Conservation (phyloP, 148 eudicot genomes). For the Nyssa sinensis region DNA sequence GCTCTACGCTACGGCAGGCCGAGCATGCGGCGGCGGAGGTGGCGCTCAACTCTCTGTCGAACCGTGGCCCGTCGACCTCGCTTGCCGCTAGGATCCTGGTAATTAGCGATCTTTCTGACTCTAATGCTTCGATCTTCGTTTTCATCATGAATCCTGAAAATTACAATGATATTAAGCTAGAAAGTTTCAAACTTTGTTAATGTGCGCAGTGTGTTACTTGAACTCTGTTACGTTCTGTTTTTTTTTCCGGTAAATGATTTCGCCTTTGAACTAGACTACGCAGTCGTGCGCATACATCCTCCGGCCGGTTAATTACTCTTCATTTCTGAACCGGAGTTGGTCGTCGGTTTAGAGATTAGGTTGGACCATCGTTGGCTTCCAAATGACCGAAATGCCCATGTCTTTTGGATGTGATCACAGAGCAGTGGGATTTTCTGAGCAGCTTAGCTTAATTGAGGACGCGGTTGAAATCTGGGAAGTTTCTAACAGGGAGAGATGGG, state of each 20-base stretch:
- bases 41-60: constrained; percentile 71
- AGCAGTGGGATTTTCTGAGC: not conserved
- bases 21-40: constrained; percentile 92
- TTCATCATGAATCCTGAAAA: not conserved
- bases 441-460: not conserved
- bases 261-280: not conserved
- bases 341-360: constrained; percentile 5
- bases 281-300: not conserved
- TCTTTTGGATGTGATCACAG: not conserved
- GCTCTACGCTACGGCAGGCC: constrained; percentile 80
- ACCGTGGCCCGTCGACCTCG: constrained; percentile 67
- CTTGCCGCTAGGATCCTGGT: constrained; percentile 87
- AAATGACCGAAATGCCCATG: constrained; percentile 25
- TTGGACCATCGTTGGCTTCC: not conserved
- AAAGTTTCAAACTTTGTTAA: not conserved
- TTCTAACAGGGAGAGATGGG: not conserved
- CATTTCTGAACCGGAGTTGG: not conserved
- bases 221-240: constrained; percentile 1
- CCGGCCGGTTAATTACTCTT: no score
- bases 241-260: constrained; percentile 6
- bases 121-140: not conserved
- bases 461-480: not conserved
- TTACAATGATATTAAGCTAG: not conserved
- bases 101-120: not conserved
- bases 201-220: not conserved